These are phyloP conservation scores for Cadophora sp. DNA, from an alignment of 2,329 filamentous ascomycete genomes.

Conservation along the genomic window DNA sequence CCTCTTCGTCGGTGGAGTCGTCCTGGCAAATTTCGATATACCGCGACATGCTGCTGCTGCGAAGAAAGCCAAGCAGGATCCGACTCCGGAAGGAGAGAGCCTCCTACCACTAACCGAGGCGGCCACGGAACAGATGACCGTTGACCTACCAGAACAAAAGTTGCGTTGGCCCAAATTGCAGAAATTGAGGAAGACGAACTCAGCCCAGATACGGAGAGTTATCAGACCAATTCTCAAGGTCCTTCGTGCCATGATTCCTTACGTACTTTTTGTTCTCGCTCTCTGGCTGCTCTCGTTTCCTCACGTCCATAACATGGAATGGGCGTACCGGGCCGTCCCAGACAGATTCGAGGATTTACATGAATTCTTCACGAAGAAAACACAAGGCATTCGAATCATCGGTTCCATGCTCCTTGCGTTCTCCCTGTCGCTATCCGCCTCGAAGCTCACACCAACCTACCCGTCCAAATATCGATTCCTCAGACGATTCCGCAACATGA, in stretches of 20 bases:
- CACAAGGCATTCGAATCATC: constrained; percentile 16
- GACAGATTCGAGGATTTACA: not conserved
- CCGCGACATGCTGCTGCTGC: constrained; percentile 1
- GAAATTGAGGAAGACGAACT: not conserved
- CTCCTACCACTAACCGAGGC: constrained; percentile 6
- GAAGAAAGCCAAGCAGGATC: not conserved
- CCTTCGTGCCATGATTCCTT: not conserved
- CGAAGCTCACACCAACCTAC: not conserved
- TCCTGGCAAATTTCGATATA: constrained; percentile 18
- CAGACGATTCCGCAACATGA: not conserved
- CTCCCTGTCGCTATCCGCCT: constrained; percentile 15
- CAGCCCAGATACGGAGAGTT: not conserved
- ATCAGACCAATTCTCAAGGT: not conserved
- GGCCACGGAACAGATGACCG: constrained; percentile 4
- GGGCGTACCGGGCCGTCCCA: not conserved
- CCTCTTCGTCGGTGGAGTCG: constrained; percentile 21
- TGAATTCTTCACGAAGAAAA: not conserved
- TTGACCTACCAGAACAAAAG: not conserved
- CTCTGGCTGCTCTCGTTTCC: constrained; percentile 23
- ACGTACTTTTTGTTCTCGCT: constrained; percentile 16
- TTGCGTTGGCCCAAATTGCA: not conserved
- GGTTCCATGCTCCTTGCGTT: constrained; percentile 16
- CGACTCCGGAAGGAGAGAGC: not conserved
- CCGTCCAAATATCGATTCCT: not conserved
- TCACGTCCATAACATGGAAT: constrained; percentile 1